Evolutionary conservation across 2,329 filamentous ascomycete species (phyloP), one percentile per base, ranked within the genome.

Genomic region (Paraphoma chrysanthemicola): DNA sequence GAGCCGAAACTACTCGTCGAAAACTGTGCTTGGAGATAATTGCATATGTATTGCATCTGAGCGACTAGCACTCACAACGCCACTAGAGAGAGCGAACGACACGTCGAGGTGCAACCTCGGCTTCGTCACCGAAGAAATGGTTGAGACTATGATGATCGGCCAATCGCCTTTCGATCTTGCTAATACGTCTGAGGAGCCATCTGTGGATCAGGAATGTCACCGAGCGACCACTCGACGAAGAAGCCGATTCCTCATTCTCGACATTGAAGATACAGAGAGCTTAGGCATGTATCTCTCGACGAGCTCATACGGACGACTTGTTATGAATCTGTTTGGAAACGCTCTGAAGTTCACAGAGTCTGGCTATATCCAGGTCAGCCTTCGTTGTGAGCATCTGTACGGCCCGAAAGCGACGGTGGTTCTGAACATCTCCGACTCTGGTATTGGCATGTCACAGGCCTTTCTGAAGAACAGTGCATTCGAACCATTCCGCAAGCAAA

Each of bases 221-320:
- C 18, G 31, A 14, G 45, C 28, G 11, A 49, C 49, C 47, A 38
- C 56, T 14, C 46, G 18, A 16, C 56, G 62, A 39, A 61, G 62
- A 39, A 56, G 16, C 17, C 58, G 66, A 42, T 67, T 60, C 41
- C 53, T 68, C 23, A 56, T 68, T 6, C 51, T 68, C 8, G 67
- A 70, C 7, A 52, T 70, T 12, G 55, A 33, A 3, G 55, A 64
- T 18, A 53, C 62, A 28, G 36, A 56, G 6, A 57, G 61, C 16
- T 83, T 82, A 78, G 61, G 66, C 8, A 80, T 80, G 12, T 63
- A 45, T 4, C 36, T 71, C 11, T 75, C 83, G 0, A 54, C 60
- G 2, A 69, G 71, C 1, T 60, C 66, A 7, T 72, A 64, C 59
- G 63, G 62, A 39, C 46, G 72, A 36, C 64, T 74, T 28, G 53